Conservation (phyloP, 768 basidiomycete genomes). For the Coprinopsis marcescibilis region DNA sequence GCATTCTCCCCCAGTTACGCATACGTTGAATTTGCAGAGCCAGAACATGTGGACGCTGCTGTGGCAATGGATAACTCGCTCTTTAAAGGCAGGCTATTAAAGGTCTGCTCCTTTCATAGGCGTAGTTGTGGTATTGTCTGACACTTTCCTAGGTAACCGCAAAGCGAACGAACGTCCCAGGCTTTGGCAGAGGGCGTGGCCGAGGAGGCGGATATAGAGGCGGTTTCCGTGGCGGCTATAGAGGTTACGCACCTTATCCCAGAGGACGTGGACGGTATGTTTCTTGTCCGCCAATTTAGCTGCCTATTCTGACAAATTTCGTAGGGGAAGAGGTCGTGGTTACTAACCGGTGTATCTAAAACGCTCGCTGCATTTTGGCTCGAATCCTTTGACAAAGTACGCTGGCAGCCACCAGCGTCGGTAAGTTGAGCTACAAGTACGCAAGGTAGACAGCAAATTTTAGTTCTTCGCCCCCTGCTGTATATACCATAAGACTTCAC, state of each 20-base stretch:
- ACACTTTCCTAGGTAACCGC: constrained; percentile 65
- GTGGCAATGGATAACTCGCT: constrained; percentile 93
- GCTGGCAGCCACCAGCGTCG: background rate
- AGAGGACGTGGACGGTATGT: constrained; percentile 71
- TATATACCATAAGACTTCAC: constrained; percentile 13
- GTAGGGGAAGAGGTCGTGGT: constrained; percentile 61
- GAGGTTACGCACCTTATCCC: constrained; percentile 56
- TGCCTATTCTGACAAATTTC: background rate
- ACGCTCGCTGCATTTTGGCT: background rate
- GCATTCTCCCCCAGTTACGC: constrained; percentile 61
- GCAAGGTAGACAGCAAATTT: background rate
- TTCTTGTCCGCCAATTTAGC: background rate
- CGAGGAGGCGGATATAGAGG: constrained; percentile 53
- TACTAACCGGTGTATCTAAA: constrained; percentile 32
- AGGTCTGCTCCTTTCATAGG: constrained; percentile 40
- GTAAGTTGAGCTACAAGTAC: constrained; percentile 1
- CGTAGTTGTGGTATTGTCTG: constrained; percentile 1
- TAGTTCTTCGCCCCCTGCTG: background rate
- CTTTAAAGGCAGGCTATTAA: constrained; percentile 89
- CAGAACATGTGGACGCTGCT: constrained; percentile 86
- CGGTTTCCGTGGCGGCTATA: constrained; percentile 46
- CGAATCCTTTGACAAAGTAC: background rate
- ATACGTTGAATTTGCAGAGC: constrained; percentile 97
- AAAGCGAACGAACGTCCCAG: constrained; percentile 94
- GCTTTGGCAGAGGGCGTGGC: constrained; percentile 80